Percentiles rank a stretch among this genome's conserved stretches.
phyloP scores from a whole-genome alignment of 2,329 filamentous ascomycete species.

The Epichloe gansuensis region DNA sequence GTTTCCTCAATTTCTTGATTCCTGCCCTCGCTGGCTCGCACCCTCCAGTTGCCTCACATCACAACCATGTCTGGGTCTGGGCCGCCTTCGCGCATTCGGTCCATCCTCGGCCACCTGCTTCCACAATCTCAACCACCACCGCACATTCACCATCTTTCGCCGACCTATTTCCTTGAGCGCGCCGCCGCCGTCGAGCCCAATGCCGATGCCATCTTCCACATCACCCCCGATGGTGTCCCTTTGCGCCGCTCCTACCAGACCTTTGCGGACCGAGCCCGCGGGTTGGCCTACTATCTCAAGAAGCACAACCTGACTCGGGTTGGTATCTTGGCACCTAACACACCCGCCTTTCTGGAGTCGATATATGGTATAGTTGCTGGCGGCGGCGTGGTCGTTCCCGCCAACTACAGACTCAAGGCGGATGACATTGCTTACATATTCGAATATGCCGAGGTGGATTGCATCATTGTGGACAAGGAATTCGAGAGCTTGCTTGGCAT shows the following conservation, averaged over 20 bases:
- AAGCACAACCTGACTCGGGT: slow-evolving; percentile 64
- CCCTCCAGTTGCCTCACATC: too few species aligned
- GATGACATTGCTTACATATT: slow-evolving; percentile 90
- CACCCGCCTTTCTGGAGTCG: slow-evolving; percentile 82
- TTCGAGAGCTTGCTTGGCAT: slow-evolving; percentile 57
- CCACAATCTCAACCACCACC: slow-evolving; percentile 30
- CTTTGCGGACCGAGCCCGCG: slow-evolving; percentile 74
- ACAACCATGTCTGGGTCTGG: slow-evolving; percentile 51
- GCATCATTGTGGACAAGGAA: slow-evolving; percentile 78
- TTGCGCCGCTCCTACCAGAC: slow-evolving; percentile 69
- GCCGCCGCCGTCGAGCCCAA: slow-evolving; percentile 81
- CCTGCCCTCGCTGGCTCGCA: neutral
- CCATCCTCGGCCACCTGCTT: slow-evolving; percentile 40
- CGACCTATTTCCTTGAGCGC: slow-evolving; percentile 76
- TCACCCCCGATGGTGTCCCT: slow-evolving; percentile 63
- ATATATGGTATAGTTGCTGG: slow-evolving; percentile 81
- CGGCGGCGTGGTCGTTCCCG: slow-evolving; percentile 62
- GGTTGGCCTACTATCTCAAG: slow-evolving; percentile 76
- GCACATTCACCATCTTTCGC: slow-evolving; percentile 69
- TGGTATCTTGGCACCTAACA: slow-evolving; percentile 83
- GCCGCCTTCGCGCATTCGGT: slow-evolving; percentile 47
- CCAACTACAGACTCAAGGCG: slow-evolving; percentile 54
- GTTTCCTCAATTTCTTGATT: too few species aligned
- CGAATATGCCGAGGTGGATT: slow-evolving; percentile 72
- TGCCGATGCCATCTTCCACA: slow-evolving; percentile 73